A percentile compares a stretch with the other conserved stretches of the same genome.
These are phyloP conservation scores for Erodium chrysanthum DNA, from an alignment of 441 rosid genomes.

Conservation along the genomic window DNA sequence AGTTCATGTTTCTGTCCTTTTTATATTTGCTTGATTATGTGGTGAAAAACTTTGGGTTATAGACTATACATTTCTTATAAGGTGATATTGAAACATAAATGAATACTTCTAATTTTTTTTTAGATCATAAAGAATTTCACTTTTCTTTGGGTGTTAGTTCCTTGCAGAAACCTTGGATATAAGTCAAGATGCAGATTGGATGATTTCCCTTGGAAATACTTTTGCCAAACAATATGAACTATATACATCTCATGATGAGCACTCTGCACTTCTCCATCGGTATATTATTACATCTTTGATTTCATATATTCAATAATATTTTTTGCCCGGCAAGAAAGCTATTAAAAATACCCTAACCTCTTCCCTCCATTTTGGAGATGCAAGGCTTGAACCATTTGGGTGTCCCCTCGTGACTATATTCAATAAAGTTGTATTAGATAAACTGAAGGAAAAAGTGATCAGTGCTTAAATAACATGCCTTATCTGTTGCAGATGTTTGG, in stretches of 20 bases:
- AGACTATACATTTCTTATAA: not conserved
- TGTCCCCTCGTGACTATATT: not conserved
- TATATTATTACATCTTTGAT: slow-evolving; percentile 25
- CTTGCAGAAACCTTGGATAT: slow-evolving; percentile 96
- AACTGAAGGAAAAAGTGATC: not conserved
- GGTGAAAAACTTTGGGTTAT: slow-evolving; percentile 4
- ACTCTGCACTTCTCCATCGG: slow-evolving; percentile 91
- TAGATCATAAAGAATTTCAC: not conserved
- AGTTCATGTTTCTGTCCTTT: not conserved
- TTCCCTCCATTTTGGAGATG: no score
- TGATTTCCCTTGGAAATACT: slow-evolving; percentile 81
- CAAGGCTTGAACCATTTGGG: no score
- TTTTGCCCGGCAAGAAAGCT: no score
- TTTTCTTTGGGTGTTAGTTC: slow-evolving; percentile 47
- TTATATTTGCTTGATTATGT: slow-evolving; percentile 9
- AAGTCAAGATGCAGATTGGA: slow-evolving; percentile 79
- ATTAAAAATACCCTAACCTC: no score
- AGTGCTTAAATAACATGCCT: not conserved
- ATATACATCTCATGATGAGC: slow-evolving; percentile 73
- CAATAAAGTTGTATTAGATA: slow-evolving; percentile 1
- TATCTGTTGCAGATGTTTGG: slow-evolving; percentile 63
- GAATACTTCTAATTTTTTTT: not conserved
- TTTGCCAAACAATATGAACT: slow-evolving; percentile 75
- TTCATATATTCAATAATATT: slow-evolving; percentile 14
- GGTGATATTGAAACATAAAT: not conserved